Base-by-base conservation (phyloP, 2,329 filamentous ascomycete genomes). In the Sphaerulina musiva region DNA sequence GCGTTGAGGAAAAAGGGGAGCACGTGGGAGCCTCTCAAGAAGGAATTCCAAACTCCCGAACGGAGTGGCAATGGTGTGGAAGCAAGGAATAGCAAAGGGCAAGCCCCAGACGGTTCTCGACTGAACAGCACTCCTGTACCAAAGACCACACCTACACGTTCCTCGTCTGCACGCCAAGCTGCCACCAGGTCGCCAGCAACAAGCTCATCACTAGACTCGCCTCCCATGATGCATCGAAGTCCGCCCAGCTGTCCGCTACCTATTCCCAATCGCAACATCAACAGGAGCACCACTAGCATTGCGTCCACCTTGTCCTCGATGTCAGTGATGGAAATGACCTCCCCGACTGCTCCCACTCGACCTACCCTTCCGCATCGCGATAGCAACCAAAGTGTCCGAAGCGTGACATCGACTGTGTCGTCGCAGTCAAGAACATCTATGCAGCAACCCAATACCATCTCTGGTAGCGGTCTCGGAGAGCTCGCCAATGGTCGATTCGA, bases 1-100 rank as follows among this genome's bases (percentile, higher is more conserved):
- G 48, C 48, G 20, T 32, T 51, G 39, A 40, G 40, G 10, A 29
- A 45, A 26, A 51, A 51, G 31, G 48, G 48, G 23, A 51, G 48
- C 38, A 29, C 40, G 5, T 51, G 48, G 48, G 48, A 51, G 48
- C 48, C 48, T 3, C 36, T 51, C 12, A 6, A 40, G 6, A 51
- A 45, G 29, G 48, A 51, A 40, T 51, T 51, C 17, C 34, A 38
- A n/a, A 3, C 34, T 38, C 12, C 10, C 4, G 32, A 38, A 29
- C 26, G 34, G 6, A 38, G 34, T 38, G 34, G 34, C 10, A 38
- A 7, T 38, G 34, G 34, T n/a, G 34, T 4, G 5, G 34, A 38
- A 11, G 34, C 34, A 32, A 34, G 6, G 17, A 38, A 12, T 31
- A 38, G 20, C 39, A 40, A 32, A 29, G 20, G 40, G 6, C 38